These are phyloP conservation scores for Fragaria nilgerrensis DNA, from an alignment of 306 rosid species.

Conservation along the genomic window DNA sequence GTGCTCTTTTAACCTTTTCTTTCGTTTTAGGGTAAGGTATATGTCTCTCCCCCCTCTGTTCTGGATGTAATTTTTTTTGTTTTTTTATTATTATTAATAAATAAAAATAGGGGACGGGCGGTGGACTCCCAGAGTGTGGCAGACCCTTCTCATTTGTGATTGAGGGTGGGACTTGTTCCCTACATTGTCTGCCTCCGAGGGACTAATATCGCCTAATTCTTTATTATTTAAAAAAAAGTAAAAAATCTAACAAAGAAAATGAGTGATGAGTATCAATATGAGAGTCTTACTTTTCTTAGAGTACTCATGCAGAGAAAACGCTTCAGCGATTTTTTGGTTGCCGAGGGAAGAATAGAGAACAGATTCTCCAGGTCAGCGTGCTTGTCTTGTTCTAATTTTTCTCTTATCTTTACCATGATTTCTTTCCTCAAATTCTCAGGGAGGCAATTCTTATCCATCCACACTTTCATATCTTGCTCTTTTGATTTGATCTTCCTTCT, in stretches of 20 bases:
- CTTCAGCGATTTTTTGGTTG: slow-evolving; percentile 61
- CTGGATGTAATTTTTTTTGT: no score
- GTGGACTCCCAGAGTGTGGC: no score
- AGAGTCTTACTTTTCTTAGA: slow-evolving; percentile 51
- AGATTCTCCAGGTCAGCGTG: slow-evolving; percentile 30
- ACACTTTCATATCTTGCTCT: slow-evolving; percentile 24
- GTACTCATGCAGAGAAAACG: slow-evolving; percentile 60
- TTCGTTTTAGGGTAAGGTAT: no score
- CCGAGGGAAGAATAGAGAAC: slow-evolving; percentile 63
- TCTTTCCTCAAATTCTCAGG: slow-evolving; percentile 4
- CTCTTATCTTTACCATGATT: slow-evolving; percentile 16
- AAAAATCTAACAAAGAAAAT: background rate
- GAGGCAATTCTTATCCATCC: slow-evolving; percentile 24
- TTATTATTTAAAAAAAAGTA: no score
- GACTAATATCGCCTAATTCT: no score
- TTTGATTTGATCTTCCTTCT: slow-evolving; percentile 30
- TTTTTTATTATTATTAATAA: no score
- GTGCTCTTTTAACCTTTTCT: no score
- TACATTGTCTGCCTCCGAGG: no score
- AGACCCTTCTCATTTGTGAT: no score
- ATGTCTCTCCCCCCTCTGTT: no score
- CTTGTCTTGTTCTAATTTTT: slow-evolving; percentile 17
- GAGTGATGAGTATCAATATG: background rate
- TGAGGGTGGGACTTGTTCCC: no score
- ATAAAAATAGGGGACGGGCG: no score